Percentiles rank a stretch among this genome's conserved stretches.
Evolutionary conservation across 2,329 filamentous ascomycete species (phyloP).

Genomic region (Botryotinia calthae): DNA sequence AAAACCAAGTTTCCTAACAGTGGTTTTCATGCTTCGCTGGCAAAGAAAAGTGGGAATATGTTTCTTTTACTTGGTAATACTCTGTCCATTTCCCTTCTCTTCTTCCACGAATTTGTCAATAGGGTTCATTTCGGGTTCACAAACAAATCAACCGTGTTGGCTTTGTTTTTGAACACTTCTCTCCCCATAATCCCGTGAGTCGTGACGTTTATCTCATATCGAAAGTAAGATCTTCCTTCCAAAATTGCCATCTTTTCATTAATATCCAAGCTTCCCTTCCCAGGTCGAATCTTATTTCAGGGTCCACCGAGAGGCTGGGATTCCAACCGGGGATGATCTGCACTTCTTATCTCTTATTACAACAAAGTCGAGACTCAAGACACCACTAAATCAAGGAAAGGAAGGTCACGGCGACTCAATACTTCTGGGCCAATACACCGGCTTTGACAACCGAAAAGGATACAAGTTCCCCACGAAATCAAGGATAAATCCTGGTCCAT

Average conservation of each 20-base stretch:
- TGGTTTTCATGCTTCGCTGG: not conserved
- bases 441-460: not conserved
- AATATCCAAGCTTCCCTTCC: not conserved
- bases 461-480: not conserved
- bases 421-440: not conserved
- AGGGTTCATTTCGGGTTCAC: not conserved
- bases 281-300: not conserved
- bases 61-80: not conserved
- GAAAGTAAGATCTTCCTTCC: not conserved
- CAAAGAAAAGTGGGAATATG: conserved; percentile 7
- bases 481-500: conserved; percentile 9
- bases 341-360: not conserved
- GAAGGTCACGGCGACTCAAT: not conserved
- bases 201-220: not conserved
- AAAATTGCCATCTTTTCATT: not conserved
- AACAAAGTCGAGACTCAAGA: not conserved
- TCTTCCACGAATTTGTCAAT: not conserved
- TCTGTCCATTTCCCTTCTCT: not conserved
- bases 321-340: not conserved
- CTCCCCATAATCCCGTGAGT: not conserved
- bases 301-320: conserved; percentile 5
- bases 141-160: not conserved
- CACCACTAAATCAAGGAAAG: not conserved
- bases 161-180: not conserved
- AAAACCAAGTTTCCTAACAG: not conserved